Base-by-base conservation (phyloP, 2,329 filamentous ascomycete genomes). In the Xylariaceae sp. region DNA sequence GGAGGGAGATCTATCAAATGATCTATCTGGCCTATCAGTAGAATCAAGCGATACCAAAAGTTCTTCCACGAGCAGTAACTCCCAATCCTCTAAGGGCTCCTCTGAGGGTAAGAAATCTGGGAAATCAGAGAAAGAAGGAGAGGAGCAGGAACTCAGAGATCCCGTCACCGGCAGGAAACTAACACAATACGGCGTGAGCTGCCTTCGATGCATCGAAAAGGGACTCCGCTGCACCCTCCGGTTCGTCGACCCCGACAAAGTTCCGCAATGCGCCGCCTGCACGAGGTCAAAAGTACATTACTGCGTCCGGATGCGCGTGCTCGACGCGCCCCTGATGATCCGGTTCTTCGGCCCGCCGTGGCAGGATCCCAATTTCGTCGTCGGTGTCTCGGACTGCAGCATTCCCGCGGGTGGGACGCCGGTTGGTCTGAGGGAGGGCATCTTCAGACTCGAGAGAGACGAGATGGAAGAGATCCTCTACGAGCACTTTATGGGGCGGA, bases 221-320 rank as follows among this genome's bases (percentile, higher is more conserved):
- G 52, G 41, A 2, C 55, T 60, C 1, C 42, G 37, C 6, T 62
- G 60, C 47, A 62, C 60, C 6, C 49, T 61, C 0, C 48, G 37
- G 8, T 60, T 50, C 43, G 1, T 45, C 4, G 54, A 50, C 2
- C 34, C 44, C n/a, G 52, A 56, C 11, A n/a, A 5, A 2, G 54
- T 50, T 12, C 20, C 19, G 1, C 51, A 49, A 41, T 62, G 60
- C 38, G 44, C 48, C 2, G 57, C 53, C 2, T 62, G 60, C 17
- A 44, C 42, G 16, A 48, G 60, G 11, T 51, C 53, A 1, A 36
- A 27, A 2, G 19, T 34, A 19, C 27, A 25, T 22, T 47, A 54
- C 22, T 61, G 60, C 37, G 39, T 61, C 12, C 50, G 58, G 3
- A 48, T 53, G 6, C 8, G 22, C 4, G 20, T 29, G 6, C 19